Evolutionary conservation across 2,329 filamentous ascomycete species (phyloP), one percentile per base, ranked within the genome.

Genomic region (Septoria petroselini): DNA sequence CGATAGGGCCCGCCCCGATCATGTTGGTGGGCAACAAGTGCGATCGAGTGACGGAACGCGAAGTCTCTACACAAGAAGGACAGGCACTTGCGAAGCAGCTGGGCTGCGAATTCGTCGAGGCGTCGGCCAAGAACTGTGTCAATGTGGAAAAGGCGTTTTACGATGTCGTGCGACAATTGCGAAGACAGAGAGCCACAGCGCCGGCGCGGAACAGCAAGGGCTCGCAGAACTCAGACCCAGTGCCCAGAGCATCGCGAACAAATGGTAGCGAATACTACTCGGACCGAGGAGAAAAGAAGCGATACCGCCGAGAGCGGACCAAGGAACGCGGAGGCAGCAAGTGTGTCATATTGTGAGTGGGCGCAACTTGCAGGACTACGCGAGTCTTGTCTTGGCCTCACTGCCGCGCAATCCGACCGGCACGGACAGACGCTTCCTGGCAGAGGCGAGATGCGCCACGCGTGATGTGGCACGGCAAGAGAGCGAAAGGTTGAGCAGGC

Each of bases 1-100:
- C 72, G 19, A 81, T 81, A 56, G 78, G 82, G 56, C 85, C 85
- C 15, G 89, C 93, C 12, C 93, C 93, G 39, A 88, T 98, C 64
- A 97, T 98, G 93, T 80, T 98, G 23, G 93, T 98, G 29, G 93
- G 93, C 60, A 97, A 98, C 78, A 98, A 98, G 76, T 95, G 89
- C 73, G 93, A 98, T 72, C 82, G 93, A 64, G 89, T 95, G 39
- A 95, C 91, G 21, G 93, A 97, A 73, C 83, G 93, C 59, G 91
- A 96, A 66, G 93, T 97, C 3, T 96, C 91, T 2, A 95, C 91
- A 42, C 93, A 97, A 70, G 93, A 98, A 73, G 93, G 93, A 12
- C 87, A 89, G 60, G 90, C 91, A 44, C 75, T 97, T 31, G 91
- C 93, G 48, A 86, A 91, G 64, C 89, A 96, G 65, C 76, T 98